Percentiles rank a stretch among this genome's conserved stretches.
Evolutionary conservation across 495 filamentous ascomycete species (phyloP).

Genomic region (Glutinoglossum americanum): DNA sequence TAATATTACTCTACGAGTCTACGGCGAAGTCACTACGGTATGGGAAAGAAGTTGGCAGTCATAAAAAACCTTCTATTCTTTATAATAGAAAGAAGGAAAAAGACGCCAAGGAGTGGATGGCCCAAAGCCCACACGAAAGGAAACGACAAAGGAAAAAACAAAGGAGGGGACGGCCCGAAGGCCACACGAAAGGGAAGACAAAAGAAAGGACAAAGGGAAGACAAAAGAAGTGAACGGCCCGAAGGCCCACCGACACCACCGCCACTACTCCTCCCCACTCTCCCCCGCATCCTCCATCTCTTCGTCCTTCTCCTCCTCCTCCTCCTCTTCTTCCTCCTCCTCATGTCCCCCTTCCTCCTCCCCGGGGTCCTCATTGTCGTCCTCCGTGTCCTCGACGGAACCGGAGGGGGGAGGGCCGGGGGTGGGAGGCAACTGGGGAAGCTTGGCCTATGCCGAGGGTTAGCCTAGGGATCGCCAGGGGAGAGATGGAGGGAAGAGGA

Average conservation of each 20-base stretch:
- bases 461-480: too few relatives aligned
- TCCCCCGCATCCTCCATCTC: neutral
- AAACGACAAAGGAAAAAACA: neutral
- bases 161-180: neutral
- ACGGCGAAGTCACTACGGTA: too few relatives aligned
- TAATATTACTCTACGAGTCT: too few relatives aligned
- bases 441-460: too few relatives aligned
- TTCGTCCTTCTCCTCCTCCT: too few relatives aligned
- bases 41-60: too few relatives aligned
- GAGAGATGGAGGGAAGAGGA: too few relatives aligned
- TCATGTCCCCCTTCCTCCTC: neutral
- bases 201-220: neutral
- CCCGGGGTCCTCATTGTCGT: neutral
- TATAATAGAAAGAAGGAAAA: neutral
- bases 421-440: too few relatives aligned
- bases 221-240: neutral
- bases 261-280: neutral
- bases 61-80: neutral
- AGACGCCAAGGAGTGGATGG: too few relatives aligned
- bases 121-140: neutral
- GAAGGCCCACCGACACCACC: neutral
- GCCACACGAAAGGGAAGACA: neutral
- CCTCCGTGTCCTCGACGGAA: neutral
- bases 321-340: neutral
- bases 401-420: too few relatives aligned